Percentiles rank a stretch among this genome's conserved stretches.
phyloP scores from a whole-genome alignment of 1,284 basidiomycete species.

The Leccinum huronense region DNA sequence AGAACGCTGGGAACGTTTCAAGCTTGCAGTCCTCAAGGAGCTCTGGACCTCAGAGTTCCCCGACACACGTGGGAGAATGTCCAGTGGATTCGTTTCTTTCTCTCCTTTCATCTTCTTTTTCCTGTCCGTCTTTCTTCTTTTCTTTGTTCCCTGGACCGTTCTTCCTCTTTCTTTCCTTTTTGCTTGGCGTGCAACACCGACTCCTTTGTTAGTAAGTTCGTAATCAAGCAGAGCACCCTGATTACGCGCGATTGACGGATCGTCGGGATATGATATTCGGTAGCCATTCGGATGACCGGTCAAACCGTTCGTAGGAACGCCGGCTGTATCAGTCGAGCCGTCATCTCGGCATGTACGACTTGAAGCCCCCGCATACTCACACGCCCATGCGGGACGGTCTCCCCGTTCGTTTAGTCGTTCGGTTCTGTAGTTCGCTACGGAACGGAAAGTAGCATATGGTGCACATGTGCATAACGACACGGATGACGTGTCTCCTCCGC shows the following conservation, averaged over 20 bases:
- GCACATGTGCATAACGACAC: neutral
- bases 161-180: neutral
- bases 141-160: neutral
- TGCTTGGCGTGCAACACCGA: neutral
- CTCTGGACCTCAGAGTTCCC: neutral
- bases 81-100: neutral
- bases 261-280: slow-evolving; percentile 2
- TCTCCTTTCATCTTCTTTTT: neutral
- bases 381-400: neutral
- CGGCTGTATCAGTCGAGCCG: slow-evolving; percentile 14
- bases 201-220: neutral
- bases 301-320: neutral
- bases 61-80: neutral
- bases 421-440: neutral
- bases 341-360: slow-evolving; percentile 13
- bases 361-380: neutral
- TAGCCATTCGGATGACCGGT: slow-evolving; percentile 7
- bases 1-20: neutral
- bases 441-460: neutral
- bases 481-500: neutral
- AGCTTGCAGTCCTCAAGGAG: neutral
- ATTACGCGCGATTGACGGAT: slow-evolving; percentile 18
- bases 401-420: neutral
- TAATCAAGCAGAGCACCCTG: neutral
- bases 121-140: neutral